Evolutionary conservation across 768 basidiomycete genomes (phyloP).

Genomic region (Vishniacozyma victoriae): DNA sequence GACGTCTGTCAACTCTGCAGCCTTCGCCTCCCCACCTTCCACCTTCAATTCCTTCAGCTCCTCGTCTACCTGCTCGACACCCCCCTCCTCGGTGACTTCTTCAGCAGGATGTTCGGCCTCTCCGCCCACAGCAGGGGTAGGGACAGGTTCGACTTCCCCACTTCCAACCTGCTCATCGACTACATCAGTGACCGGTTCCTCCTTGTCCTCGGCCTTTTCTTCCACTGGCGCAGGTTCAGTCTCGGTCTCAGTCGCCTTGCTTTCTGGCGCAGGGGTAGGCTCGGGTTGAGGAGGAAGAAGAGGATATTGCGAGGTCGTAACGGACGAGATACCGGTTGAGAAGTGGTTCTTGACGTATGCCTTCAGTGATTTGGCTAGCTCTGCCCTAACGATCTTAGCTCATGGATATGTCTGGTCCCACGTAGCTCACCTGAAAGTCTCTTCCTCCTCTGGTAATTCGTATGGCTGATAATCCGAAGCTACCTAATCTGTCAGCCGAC

Average conservation of each 20-base stretch:
- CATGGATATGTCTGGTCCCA: no score
- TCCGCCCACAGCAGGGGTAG: constrained; percentile 18
- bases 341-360: constrained; percentile 76
- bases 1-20: not conserved
- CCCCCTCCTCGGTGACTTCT: constrained; percentile 20
- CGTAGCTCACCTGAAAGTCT: constrained; percentile 63
- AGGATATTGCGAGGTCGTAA: constrained; percentile 50
- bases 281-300: constrained; percentile 51
- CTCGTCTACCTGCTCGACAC: constrained; percentile 27
- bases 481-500: constrained; percentile 4
- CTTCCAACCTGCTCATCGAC: constrained; percentile 23
- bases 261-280: not conserved
- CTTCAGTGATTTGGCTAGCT: constrained; percentile 63
- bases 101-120: constrained; percentile 13
- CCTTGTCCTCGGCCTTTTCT: constrained; percentile 1
- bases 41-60: constrained; percentile 18
- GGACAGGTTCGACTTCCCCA: constrained; percentile 25
- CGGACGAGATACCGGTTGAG: constrained; percentile 66
- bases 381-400: constrained; percentile 55
- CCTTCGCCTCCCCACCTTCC: constrained; percentile 11
- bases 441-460: constrained; percentile 60
- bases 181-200: constrained; percentile 20
- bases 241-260: not conserved
- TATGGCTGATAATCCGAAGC: constrained; percentile 60
- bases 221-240: constrained; percentile 1